phyloP scores from a whole-genome alignment of 2,329 filamentous ascomycete genomes.

The Penicillium griseofulvum region DNA sequence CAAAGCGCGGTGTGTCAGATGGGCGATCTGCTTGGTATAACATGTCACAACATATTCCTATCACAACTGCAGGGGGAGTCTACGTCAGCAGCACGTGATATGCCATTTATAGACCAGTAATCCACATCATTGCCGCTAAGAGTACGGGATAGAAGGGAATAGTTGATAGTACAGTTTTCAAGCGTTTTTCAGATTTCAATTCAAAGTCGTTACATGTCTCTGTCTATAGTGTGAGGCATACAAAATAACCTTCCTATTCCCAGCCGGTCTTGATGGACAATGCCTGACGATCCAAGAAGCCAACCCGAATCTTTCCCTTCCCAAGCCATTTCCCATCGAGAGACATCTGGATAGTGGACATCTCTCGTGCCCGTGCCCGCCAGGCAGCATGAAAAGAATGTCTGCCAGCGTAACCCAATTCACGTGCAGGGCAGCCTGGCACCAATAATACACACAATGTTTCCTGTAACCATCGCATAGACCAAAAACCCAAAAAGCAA shows the following conservation, averaged over 20 bases:
- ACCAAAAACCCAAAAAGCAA: not conserved
- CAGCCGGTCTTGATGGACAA: conserved; percentile 16
- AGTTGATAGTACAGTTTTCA: not conserved
- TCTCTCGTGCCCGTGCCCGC: conserved; percentile 19
- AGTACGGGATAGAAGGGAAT: not conserved
- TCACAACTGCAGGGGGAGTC: not conserved
- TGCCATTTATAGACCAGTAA: not conserved
- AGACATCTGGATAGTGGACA: not conserved
- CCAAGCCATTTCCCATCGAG: not conserved
- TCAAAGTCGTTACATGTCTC: conserved; percentile 7
- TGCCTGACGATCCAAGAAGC: conserved; percentile 19
- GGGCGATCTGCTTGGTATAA: not conserved
- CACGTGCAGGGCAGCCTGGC: conserved; percentile 3
- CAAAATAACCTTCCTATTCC: conserved; percentile 5
- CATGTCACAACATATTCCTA: not conserved
- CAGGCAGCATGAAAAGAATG: conserved; percentile 15
- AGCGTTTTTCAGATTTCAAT: not conserved
- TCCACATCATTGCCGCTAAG: not conserved
- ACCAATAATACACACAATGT: conserved; percentile 21
- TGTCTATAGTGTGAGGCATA: conserved; percentile 7
- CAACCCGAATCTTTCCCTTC: conserved; percentile 5
- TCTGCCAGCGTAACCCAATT: conserved; percentile 8
- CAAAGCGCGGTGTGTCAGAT: not conserved
- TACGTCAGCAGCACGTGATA: conserved; percentile 10
- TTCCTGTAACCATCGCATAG: not conserved